Evolutionary conservation across 768 basidiomycete genomes (phyloP), one percentile per base, ranked within the genome.

Genomic region (Termitomyces sp.): DNA sequence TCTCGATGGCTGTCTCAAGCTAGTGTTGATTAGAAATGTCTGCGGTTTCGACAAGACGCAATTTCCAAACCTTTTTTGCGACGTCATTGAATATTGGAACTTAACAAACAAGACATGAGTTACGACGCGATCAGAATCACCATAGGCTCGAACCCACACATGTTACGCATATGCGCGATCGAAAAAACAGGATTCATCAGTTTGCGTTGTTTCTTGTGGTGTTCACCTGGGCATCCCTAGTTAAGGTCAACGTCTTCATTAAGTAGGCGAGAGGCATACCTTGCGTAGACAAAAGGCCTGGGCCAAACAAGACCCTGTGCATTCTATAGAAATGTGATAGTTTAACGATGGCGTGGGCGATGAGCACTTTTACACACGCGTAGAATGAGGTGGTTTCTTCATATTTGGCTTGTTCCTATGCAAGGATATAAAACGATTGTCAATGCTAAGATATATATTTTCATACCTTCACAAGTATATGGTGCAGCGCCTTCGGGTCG

Each of bases 401-500:
- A 18, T 44, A 60, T 2, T 45, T 22, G 11, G 18, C n/a, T 54
- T 55, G 53, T 32, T 52, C 54, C 58, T 38, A 39, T 64, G 66
- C 22, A 66, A 61, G 62, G 5, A 29, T 29, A 29, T 65, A 12
- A 7, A 12, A 29, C 29, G 29, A 9, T 9, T 29, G 29, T 29
- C 29, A 29, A 29, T 29, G 29, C 29, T 4, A 29, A 29, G 29
- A 29, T 3, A 3, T 9, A 29, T 4, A 29, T 11, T 29, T 9
- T 11, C 32, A 3, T 7, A 64, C 63, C 56, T 71, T 76, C 40
- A 76, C 65, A 9, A 72, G 55, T 25, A 75, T 67, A 40, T 73
- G 66, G 49, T 73, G 63, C n/a, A 75, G 39, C 1, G 74, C 74
- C 23, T 64, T 67, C 6, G 72, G 74, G 41, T 75, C 74, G 7